These are phyloP conservation scores for Aotearoamyces nothofagi DNA, from an alignment of 2,329 filamentous ascomycete genomes.

Conservation along the genomic window DNA sequence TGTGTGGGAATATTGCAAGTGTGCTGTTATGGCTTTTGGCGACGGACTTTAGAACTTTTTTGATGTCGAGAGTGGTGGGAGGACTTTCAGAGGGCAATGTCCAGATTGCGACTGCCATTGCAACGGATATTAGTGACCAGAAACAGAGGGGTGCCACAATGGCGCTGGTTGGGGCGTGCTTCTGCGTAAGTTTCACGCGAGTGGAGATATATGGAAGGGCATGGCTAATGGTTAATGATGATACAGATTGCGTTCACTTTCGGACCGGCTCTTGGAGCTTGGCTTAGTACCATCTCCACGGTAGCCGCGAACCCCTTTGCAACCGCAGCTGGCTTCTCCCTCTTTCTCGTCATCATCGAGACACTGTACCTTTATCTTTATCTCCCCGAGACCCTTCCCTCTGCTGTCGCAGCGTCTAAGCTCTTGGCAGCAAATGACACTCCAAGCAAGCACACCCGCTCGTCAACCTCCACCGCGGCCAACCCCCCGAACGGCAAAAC, in stretches of 20 bases:
- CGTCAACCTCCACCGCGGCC: background rate
- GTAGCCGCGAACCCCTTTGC: constrained; percentile 88
- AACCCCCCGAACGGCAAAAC: constrained; percentile 7
- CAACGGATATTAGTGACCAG: constrained; percentile 87
- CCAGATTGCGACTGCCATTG: constrained; percentile 89
- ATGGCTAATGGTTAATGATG: background rate
- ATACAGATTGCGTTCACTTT: constrained; percentile 86
- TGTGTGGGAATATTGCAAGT: constrained; percentile 84
- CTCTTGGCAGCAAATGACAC: too few species aligned
- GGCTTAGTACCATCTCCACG: constrained; percentile 59
- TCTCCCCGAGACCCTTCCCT: constrained; percentile 76
- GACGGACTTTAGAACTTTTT: constrained; percentile 87
- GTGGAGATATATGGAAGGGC: background rate
- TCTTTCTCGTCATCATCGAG: constrained; percentile 73
- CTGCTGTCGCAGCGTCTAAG: constrained; percentile 11
- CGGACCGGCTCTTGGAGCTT: constrained; percentile 82
- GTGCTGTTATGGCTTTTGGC: constrained; percentile 91
- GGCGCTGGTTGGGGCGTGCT: constrained; percentile 91
- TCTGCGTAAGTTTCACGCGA: constrained; percentile 34
- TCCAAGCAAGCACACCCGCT: too few species aligned
- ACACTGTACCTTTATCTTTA: constrained; percentile 73
- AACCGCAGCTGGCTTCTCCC: constrained; percentile 75
- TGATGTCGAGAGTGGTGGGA: constrained; percentile 83
- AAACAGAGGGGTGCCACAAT: constrained; percentile 77
- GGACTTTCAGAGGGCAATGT: constrained; percentile 94